Evolutionary conservation across 1,284 basidiomycete species (phyloP), one percentile per base, ranked within the genome.

Genomic region (Gomphus bonarii): DNA sequence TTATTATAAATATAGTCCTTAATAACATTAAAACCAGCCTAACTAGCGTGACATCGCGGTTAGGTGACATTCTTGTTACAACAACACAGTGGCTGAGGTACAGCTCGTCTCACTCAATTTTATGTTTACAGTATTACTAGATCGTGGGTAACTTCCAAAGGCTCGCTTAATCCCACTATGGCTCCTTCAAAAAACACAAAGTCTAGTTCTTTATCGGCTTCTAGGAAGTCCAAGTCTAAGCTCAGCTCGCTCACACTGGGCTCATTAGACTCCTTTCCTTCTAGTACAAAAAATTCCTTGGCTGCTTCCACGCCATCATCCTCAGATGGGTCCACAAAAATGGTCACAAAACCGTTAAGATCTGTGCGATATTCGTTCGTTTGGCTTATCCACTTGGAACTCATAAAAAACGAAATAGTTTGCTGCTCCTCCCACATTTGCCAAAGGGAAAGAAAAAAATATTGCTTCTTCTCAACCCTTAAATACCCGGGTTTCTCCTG

Each of bases 391-490:
- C 28, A 56, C 49, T 57, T 30, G 57, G 44, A 44, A 61, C 56
- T 42, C 57, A 58, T 36, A 18, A 30, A n/a, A 18, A 10, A 44
- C 12, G 42, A 44, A 22, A 33, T 49, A 75, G 71, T 67, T 73
- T 50, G 61, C 68, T 4, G 66, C 66, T 20, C 69, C 68, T 3
- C 73, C 73, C 3, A 59, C 66, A 10, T 71, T 75, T 77, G 59
- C 72, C 71, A 20, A 83, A 83, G 64, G 72, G 67, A 40, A 85
- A 79, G 64, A 74, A 66, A 55, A 72, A 70, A 60, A 67, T 65
- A 35, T 31, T 25, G 50, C 28, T 8, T 33, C 30, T 12, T 44
- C 43, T 18, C 31, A 53, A 40, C 36, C 18, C 5, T 48, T 25
- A 48, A 16, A 43, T 25, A 55, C 51, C 63, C 6, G 65, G 66